These are phyloP conservation scores for Pythium rhizo-oryzae DNA, from an alignment of 352 stramenopile species.

Conservation along the genomic window DNA sequence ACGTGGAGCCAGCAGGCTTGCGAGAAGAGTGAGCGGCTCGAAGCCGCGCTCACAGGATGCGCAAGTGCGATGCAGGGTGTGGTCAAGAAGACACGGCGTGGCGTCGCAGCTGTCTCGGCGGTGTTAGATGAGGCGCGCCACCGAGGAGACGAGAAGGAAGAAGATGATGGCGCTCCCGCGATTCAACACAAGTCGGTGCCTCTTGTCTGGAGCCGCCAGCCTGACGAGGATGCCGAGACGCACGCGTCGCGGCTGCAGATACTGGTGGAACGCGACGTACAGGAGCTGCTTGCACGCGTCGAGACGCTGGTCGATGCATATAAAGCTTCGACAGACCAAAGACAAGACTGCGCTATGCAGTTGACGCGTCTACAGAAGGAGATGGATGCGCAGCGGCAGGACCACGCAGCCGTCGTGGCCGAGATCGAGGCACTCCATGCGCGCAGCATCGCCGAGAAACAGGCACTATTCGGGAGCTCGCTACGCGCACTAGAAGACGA, in stretches of 20 bases:
- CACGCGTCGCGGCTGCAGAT: neutral
- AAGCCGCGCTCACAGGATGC: conserved; percentile 40
- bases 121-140: neutral
- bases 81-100: conserved; percentile 32
- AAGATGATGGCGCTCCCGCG: neutral
- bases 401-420: conserved; percentile 38
- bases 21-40: conserved; percentile 49
- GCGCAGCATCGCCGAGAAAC: conserved; percentile 42
- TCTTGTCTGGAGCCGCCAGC: neutral
- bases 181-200: neutral
- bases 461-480: conserved; percentile 36
- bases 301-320: conserved; percentile 28
- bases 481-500: conserved; percentile 44
- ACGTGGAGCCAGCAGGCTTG: conserved; percentile 65
- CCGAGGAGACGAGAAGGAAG: neutral
- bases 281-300: conserved; percentile 4
- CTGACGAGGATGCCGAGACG: neutral
- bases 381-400: conserved; percentile 34
- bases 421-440: conserved; percentile 52
- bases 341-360: conserved; percentile 28
- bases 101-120: neutral
- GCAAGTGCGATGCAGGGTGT: conserved; percentile 25
- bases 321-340: conserved; percentile 20
- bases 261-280: conserved; percentile 13
- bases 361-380: conserved; percentile 36